A percentile compares a stretch with the other conserved stretches of the same genome.
These are phyloP conservation scores for Yarrowia sp. DNA, from an alignment of 805 yeast genomes.

Conservation along the genomic window DNA sequence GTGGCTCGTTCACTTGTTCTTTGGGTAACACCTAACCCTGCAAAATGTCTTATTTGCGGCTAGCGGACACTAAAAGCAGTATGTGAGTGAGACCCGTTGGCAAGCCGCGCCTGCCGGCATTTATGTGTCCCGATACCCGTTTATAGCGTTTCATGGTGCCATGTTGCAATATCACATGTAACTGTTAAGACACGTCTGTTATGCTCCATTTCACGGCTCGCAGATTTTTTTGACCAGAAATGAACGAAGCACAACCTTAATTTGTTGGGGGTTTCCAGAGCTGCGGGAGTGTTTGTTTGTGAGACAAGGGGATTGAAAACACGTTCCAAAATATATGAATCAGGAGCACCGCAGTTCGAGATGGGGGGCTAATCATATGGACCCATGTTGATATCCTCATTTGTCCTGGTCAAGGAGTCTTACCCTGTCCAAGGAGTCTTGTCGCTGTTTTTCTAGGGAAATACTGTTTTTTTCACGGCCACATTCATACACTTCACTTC, in stretches of 20 bases:
- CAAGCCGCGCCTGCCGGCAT: neutral
- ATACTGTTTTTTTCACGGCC: too few species aligned
- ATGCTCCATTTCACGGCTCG: conserved; percentile 1
- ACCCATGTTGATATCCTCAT: too few species aligned
- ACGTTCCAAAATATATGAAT: neutral
- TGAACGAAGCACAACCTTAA: neutral
- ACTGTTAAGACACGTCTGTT: neutral
- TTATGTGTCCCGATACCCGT: too few species aligned
- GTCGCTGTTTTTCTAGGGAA: too few species aligned
- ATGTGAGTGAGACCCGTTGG: neutral
- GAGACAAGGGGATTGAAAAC: neutral
- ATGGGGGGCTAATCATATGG: too few species aligned
- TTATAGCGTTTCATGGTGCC: neutral
- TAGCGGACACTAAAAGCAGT: too few species aligned
- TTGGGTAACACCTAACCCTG: neutral
- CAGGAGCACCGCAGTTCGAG: too few species aligned
- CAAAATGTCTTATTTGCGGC: neutral
- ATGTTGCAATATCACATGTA: conserved; percentile 13
- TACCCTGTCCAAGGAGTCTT: too few species aligned
- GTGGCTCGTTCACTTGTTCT: conserved; percentile 6
- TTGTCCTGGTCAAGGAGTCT: too few species aligned
- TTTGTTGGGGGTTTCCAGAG: neutral
- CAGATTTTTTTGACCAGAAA: neutral
- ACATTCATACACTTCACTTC: too few species aligned
- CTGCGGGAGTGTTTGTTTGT: neutral